phyloP scores from a whole-genome alignment of 257 asterid genomes.

The Ocimum tenuiflorum region DNA sequence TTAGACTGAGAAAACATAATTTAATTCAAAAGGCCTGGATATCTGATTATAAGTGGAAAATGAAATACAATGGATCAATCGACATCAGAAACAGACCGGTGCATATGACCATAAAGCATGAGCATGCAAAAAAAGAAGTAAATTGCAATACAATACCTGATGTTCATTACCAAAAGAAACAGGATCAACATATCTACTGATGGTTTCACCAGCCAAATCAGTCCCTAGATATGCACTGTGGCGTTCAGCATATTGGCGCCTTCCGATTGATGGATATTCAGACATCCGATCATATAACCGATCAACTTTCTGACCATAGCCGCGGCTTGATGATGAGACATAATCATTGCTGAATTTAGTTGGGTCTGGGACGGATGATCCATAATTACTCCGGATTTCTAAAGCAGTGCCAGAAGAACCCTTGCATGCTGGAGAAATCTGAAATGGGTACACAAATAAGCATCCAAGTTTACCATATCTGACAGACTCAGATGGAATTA shows the following conservation, averaged over 20 bases:
- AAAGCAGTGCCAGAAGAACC: constrained; percentile 54
- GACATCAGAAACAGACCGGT: not conserved
- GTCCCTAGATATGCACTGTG: constrained; percentile 58
- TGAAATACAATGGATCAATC: not conserved
- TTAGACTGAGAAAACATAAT: constrained; percentile 47
- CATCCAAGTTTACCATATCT: not conserved
- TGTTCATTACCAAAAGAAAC: constrained; percentile 55
- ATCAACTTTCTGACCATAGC: constrained; percentile 65
- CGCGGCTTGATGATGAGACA: constrained; percentile 58
- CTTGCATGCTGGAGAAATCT: constrained; percentile 65
- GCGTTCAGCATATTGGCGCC: constrained; percentile 63
- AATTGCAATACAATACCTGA: constrained; percentile 50
- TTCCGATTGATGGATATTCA: constrained; percentile 66
- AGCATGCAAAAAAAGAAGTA: constrained; percentile 6
- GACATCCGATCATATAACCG: constrained; percentile 65
- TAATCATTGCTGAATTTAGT: constrained; percentile 67
- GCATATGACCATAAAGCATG: not conserved
- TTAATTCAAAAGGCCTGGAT: not conserved
- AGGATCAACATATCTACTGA: constrained; percentile 61
- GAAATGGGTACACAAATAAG: constrained; percentile 15
- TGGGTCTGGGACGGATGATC: constrained; percentile 56
- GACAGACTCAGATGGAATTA: not conserved
- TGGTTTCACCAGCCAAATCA: constrained; percentile 64
- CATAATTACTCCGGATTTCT: constrained; percentile 70
- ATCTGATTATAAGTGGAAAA: not conserved